Percentiles rank a stretch among this genome's conserved stretches.
These are phyloP conservation scores for Stachybotrys elegans DNA, from an alignment of 2,329 filamentous ascomycete species.

Conservation along the genomic window DNA sequence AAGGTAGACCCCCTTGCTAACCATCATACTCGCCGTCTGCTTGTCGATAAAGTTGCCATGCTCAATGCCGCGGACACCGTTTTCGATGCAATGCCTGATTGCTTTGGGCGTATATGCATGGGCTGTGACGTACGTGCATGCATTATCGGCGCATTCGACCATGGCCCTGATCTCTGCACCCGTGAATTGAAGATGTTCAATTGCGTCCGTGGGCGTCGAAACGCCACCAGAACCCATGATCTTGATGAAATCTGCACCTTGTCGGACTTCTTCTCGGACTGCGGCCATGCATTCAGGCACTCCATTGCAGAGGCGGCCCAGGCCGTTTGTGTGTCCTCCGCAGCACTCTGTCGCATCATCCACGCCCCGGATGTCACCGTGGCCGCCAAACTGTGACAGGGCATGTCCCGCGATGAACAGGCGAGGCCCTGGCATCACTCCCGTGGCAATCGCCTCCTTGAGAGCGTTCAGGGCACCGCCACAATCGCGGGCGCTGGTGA, in stretches of 20 bases:
- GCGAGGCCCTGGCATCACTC: slow-evolving; percentile 46
- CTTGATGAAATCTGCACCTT: slow-evolving; percentile 56
- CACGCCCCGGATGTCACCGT: slow-evolving; percentile 42
- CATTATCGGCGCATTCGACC: slow-evolving; percentile 39
- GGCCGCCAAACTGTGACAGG: slow-evolving; percentile 53
- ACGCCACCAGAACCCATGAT: slow-evolving; percentile 57
- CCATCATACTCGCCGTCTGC: slow-evolving; percentile 44
- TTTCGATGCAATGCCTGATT: slow-evolving; percentile 49
- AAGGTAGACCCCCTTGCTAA: slow-evolving; percentile 39
- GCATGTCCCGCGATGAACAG: slow-evolving; percentile 50
- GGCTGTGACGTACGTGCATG: slow-evolving; percentile 48
- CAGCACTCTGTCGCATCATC: slow-evolving; percentile 37
- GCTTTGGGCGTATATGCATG: slow-evolving; percentile 51
- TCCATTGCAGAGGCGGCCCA: slow-evolving; percentile 46
- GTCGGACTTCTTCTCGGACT: slow-evolving; percentile 47
- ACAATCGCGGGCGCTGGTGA: slow-evolving; percentile 53
- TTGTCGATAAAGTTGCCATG: slow-evolving; percentile 38
- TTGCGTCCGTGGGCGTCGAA: slow-evolving; percentile 45
- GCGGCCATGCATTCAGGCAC: slow-evolving; percentile 47
- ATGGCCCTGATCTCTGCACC: slow-evolving; percentile 50
- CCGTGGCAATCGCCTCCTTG: slow-evolving; percentile 49
- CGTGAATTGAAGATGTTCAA: slow-evolving; percentile 51
- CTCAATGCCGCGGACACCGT: slow-evolving; percentile 50
- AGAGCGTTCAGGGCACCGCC: slow-evolving; percentile 50
- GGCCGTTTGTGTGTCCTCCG: slow-evolving; percentile 27